These are phyloP conservation scores for Rickenella mellea DNA, from an alignment of 768 basidiomycete species.

Conservation along the genomic window DNA sequence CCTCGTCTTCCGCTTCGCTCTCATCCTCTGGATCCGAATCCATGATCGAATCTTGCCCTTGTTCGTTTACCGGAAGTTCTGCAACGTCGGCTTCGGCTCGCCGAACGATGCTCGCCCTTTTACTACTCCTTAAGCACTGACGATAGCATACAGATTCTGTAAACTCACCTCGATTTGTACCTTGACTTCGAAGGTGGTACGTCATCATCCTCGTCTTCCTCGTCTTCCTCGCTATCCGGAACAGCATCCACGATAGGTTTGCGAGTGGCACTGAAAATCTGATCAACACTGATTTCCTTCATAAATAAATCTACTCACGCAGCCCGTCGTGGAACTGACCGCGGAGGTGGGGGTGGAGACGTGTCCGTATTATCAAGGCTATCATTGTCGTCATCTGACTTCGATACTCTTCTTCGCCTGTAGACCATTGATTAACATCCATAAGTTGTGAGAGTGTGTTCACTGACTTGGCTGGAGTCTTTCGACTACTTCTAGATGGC, in stretches of 20 bases:
- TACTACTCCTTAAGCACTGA: neutral
- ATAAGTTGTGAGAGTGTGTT: conserved; percentile 29
- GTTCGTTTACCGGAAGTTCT: neutral
- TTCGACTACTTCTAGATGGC: conserved; percentile 10
- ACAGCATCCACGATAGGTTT: conserved; percentile 46
- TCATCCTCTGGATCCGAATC: neutral
- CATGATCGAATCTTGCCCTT: neutral
- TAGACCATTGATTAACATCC: neutral
- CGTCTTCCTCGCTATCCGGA: conserved; percentile 38
- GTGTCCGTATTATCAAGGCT: conserved; percentile 20
- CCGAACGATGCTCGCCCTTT: no score
- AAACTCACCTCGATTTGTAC: neutral
- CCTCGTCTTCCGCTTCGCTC: neutral
- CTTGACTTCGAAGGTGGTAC: conserved; percentile 26
- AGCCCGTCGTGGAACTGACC: conserved; percentile 46
- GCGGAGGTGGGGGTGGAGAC: conserved; percentile 33
- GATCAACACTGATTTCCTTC: neutral
- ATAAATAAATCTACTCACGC: conserved; percentile 35
- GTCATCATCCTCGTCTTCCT: conserved; percentile 34
- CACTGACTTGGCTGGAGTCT: conserved; percentile 23
- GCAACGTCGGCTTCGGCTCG: neutral
- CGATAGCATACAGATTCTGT: neutral
- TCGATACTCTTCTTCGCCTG: conserved; percentile 50
- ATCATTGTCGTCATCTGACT: conserved; percentile 30
- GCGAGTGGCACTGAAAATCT: conserved; percentile 14